Base-by-base conservation (phyloP, 2,329 filamentous ascomycete species). In the Cladophialophora immunda region DNA sequence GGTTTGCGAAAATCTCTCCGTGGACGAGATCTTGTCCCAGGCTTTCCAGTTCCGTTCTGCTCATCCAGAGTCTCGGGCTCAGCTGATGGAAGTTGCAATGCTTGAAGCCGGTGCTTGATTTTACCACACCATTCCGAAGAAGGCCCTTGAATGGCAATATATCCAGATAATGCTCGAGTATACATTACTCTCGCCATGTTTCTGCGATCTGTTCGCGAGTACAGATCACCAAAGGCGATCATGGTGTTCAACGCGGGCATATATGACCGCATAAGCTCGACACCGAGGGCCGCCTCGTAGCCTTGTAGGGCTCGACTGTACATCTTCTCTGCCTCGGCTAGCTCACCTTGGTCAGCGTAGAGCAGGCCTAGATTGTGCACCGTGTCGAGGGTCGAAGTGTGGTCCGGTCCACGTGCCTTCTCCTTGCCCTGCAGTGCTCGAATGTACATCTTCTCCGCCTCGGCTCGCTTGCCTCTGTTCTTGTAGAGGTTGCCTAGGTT, bases 141-240 rank as follows among this genome's bases (percentile, higher is more conserved):
- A 47, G 62, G 55, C 50, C 62, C 62, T 50, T 65, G 56, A 47
- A 65, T 32, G 45, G 45, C 56, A 7, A 54, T 19, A 54, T 60
- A 65, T 65, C 62, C 62, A 52, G 55, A 60, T 54, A 52, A 65
- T 65, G 62, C 62, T 61, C 65, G 72, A 71, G 19, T 67, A 57
- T 74, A 74, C 72, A 74, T 74, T 64, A 27, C 57, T 69, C 72
- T 75, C 38, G 73, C 72, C 66, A 69, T 65, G 54, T 74, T 67
- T 66, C 71, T 72, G 54, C 69, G 71, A 50, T 58, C 72, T 56
- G 67, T 75, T 57, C 62, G 67, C 55, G 71, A 71, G 66, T 71
- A 71, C 60, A 75, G 71, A 59, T 75, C 68, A 45, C 73, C 71
- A 68, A 74, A 71, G 41, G 50, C 60, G 53, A 70, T 71, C 67